Percentiles rank a stretch among this genome's conserved stretches.
Evolutionary conservation across 2,329 filamentous ascomycete genomes (phyloP).

Genomic region (Curvularia hawaiiensis): DNA sequence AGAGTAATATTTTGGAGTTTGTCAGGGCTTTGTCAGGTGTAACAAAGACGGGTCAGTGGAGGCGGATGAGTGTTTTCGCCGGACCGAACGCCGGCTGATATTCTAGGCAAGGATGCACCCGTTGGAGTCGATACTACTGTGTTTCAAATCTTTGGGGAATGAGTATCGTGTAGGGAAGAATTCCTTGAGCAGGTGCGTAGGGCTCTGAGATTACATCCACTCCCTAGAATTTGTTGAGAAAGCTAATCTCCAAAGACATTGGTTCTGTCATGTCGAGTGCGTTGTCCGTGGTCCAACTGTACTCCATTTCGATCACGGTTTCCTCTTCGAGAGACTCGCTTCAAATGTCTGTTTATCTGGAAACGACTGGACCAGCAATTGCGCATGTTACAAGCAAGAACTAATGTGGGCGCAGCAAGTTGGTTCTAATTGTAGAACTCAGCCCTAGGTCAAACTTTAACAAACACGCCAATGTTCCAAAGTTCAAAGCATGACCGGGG

Average conservation of each 20-base stretch:
- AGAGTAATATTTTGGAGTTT: slow-evolving; percentile 7
- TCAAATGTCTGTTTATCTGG: not conserved
- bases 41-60: not conserved
- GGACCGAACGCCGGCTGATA: not conserved
- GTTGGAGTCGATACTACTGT: not conserved
- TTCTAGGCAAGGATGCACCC: not conserved
- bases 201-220: not conserved
- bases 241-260: not conserved
- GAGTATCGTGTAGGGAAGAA: not conserved
- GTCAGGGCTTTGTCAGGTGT: slow-evolving; percentile 25
- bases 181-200: not conserved
- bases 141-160: not conserved
- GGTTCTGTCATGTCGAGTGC: not conserved
- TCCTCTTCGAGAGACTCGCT: not conserved
- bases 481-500: not conserved
- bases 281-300: no score
- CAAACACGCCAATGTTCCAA: not conserved
- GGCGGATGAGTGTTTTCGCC: not conserved
- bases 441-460: not conserved
- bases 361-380: not conserved
- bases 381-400: not conserved
- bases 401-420: not conserved
- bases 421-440: not conserved
- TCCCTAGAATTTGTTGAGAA: not conserved
- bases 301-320: not conserved